Conservation (phyloP, 345 rosid genomes). For the Lumnitzera racemosa region DNA sequence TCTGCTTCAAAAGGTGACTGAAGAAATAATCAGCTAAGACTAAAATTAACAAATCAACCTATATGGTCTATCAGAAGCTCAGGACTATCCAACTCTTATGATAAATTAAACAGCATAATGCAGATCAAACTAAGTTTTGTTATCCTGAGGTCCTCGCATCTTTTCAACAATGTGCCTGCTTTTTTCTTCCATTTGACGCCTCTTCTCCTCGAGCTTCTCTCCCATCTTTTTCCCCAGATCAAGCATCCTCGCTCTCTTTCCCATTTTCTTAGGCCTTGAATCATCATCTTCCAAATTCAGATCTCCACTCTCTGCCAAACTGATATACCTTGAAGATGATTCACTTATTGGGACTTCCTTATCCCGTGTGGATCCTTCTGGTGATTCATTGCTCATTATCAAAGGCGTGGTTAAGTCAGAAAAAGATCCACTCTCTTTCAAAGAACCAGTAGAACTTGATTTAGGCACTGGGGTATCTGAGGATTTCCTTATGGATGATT, state of each 20-base stretch:
- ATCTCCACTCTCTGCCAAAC: background rate
- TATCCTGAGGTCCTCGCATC: constrained; percentile 57
- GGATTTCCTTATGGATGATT: constrained; percentile 16
- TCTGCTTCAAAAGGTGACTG: no score
- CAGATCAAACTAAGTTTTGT: background rate
- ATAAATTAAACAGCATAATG: background rate
- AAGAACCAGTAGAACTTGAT: constrained; percentile 15
- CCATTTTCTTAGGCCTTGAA: constrained; percentile 44
- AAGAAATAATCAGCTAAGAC: no score
- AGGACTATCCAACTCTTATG: background rate
- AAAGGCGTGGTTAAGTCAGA: constrained; percentile 55
- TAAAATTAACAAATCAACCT: no score
- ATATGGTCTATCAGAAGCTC: no score
- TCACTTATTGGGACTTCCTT: constrained; percentile 18
- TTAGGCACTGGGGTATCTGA: constrained; percentile 9
- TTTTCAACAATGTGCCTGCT: constrained; percentile 73
- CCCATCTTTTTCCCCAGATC: constrained; percentile 85
- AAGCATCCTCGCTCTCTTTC: constrained; percentile 66
- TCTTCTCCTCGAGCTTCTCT: constrained; percentile 83
- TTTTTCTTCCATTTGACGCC: constrained; percentile 78
- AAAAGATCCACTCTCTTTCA: constrained; percentile 22
- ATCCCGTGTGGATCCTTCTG: constrained; percentile 16
- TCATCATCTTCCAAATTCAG: constrained; percentile 40
- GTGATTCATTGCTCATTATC: constrained; percentile 26
- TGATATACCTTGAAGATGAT: constrained; percentile 13